A percentile compares a stretch with the other conserved stretches of the same genome.
phyloP scores from a whole-genome alignment of 148 eudicot species.

The Heliosperma pusillum region DNA sequence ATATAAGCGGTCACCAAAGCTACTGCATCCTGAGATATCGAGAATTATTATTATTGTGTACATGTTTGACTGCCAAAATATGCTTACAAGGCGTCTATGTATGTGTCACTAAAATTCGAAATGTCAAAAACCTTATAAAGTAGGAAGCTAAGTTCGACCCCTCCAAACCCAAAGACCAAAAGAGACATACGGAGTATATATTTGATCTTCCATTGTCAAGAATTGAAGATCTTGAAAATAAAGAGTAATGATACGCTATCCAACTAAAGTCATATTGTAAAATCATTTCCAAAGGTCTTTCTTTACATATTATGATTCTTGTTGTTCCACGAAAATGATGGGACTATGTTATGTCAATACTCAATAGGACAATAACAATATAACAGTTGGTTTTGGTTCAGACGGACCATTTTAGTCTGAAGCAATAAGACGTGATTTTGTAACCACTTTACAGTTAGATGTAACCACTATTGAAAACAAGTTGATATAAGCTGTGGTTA shows the following conservation, averaged over 20 bases:
- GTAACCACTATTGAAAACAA: too few species aligned
- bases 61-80: not conserved
- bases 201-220: not conserved
- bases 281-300: not conserved
- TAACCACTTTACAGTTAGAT: too few species aligned
- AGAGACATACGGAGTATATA: not conserved
- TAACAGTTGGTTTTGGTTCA: too few species aligned
- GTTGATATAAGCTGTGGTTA: too few species aligned
- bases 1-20: too few species aligned
- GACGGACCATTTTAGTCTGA: too few species aligned
- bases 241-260: not conserved
- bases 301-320: conserved; percentile 13
- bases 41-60: too few species aligned
- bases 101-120: conserved; percentile 6
- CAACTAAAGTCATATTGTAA: not conserved
- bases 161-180: conserved; percentile 17
- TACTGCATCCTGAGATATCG: too few species aligned
- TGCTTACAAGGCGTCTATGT: not conserved
- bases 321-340: conserved; percentile 2
- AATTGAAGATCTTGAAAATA: conserved; percentile 13
- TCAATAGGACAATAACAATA: not conserved
- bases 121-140: conserved; percentile 5
- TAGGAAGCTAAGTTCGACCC: conserved; percentile 14
- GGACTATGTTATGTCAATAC: not conserved
- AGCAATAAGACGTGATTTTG: too few species aligned